Evolutionary conservation across 345 rosid species (phyloP), one percentile per base, ranked within the genome.

Genomic region (Clarkia xantiana): DNA sequence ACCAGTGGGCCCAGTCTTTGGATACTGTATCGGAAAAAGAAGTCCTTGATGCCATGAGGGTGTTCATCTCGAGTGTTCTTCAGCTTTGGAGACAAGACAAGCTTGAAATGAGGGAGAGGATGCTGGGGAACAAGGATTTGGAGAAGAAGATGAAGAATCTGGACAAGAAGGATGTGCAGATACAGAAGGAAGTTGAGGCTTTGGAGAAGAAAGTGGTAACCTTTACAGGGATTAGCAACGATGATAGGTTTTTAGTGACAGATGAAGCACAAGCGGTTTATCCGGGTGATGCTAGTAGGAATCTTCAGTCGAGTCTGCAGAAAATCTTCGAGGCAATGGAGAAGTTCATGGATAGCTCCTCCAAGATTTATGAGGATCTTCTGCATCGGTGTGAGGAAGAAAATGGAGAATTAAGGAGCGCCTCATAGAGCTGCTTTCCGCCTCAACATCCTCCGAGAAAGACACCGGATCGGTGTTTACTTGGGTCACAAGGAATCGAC

Each of bases 251-350:
- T 14, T 14, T 52, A 1, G 36, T 14, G 36, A 29, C 8, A 29
- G 36, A 29, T 29, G 36, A 29, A n/a, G 10, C 43, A 6, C 14
- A 14, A 6, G 57, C 45, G 20, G 48, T 49, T 40, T 51, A 55
- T 49, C 51, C 20, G 11, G 57, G 25, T 13, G 60, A 43, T 17
- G 44, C 18, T 25, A 55, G 42, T 16, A 36, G 52, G n/a, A 50
- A 61, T 47, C 47, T 67, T 22, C 49, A 52, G 23, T 36, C 50
- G 40, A 47, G 67, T 44, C 41, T 72, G 36, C 49, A 46, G 52
- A 67, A 62, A 34, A 62, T 61, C 34, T 64, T 72, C 47, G 53
- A 47, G 56, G 68, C 73, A 47, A 47, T 72, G 34, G 70, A 64
- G 61, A 68, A 42, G 34, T 67, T 67, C 14, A 53, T 69, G 18